Evolutionary conservation across 2,329 filamentous ascomycete genomes (phyloP).

Genomic region (Volutella citrinella): DNA sequence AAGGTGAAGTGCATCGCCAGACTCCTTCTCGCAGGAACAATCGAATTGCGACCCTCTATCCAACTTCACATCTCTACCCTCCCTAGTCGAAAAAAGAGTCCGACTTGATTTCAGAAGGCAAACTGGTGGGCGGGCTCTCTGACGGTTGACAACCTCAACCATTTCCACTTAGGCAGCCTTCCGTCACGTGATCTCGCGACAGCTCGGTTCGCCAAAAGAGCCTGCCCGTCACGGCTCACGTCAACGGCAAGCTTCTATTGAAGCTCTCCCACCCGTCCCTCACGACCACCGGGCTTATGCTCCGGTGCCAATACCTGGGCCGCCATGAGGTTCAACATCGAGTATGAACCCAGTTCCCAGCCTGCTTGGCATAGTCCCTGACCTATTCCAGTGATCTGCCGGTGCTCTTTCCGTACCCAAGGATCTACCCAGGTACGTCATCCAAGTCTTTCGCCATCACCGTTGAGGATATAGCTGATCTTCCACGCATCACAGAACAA

Average conservation of each 20-base stretch:
- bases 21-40: too few species aligned
- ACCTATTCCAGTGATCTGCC: conserved; percentile 46
- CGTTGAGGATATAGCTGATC: conserved; percentile 15
- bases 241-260: conserved; percentile 8
- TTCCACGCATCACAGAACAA: conserved; percentile 40
- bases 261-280: conserved; percentile 7
- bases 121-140: too few species aligned
- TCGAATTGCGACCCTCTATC: too few species aligned
- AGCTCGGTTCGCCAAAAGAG: conserved; percentile 17
- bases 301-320: conserved; percentile 11
- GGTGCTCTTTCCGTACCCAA: conserved; percentile 56
- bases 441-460: not conserved
- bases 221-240: conserved; percentile 23
- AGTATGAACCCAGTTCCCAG: conserved; percentile 31
- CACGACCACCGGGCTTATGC: conserved; percentile 12
- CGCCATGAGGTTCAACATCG: conserved; percentile 52
- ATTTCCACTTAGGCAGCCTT: too few species aligned
- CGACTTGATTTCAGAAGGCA: too few species aligned
- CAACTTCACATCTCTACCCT: too few species aligned
- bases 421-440: conserved; percentile 53
- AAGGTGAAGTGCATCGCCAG: too few species aligned
- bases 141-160: too few species aligned
- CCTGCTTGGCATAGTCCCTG: not conserved
- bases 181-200: conserved; percentile 34
- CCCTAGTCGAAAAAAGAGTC: too few species aligned